Evolutionary conservation across 257 asterid genomes (phyloP).

Genomic region (Ophiorrhiza pumila): DNA sequence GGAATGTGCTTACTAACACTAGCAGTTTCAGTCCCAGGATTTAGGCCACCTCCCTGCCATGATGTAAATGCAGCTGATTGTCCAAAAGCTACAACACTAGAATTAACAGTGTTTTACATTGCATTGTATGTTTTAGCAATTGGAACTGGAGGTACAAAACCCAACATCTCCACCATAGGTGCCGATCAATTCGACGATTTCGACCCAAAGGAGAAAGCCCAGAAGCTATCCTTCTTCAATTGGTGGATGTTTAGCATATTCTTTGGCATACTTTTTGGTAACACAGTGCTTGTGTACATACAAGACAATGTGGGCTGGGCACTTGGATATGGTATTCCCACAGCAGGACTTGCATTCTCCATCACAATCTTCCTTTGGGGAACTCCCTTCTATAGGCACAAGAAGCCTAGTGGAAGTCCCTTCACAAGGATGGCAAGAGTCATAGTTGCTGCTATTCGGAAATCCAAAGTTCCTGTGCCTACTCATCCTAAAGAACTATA

Average conservation of each 20-base stretch:
- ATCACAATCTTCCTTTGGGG: conserved; percentile 60
- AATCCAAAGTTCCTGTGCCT: conserved; percentile 47
- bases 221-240: conserved; percentile 84
- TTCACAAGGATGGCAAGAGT: conserved; percentile 76
- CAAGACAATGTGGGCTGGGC: conserved; percentile 94
- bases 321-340: conserved; percentile 78
- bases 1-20: conserved; percentile 71
- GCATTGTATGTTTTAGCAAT: conserved; percentile 70
- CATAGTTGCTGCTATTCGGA: conserved; percentile 59
- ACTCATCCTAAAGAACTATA: conserved; percentile 48
- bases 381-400: conserved; percentile 70
- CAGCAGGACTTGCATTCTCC: conserved; percentile 61
- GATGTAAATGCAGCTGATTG: conserved; percentile 40
- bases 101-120: conserved; percentile 56
- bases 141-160: conserved; percentile 93
- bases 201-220: conserved; percentile 69
- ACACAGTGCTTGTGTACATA: conserved; percentile 71
- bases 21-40: conserved; percentile 62
- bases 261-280: conserved; percentile 72
- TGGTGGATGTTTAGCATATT: conserved; percentile 97
- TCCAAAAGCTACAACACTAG: conserved; percentile 52
- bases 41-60: conserved; percentile 58
- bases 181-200: conserved; percentile 92
- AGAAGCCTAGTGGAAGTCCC: conserved; percentile 80
- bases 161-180: conserved; percentile 84